Evolutionary conservation across 495 filamentous ascomycete genomes (phyloP).

Genomic region (Margaritispora aquatica): DNA sequence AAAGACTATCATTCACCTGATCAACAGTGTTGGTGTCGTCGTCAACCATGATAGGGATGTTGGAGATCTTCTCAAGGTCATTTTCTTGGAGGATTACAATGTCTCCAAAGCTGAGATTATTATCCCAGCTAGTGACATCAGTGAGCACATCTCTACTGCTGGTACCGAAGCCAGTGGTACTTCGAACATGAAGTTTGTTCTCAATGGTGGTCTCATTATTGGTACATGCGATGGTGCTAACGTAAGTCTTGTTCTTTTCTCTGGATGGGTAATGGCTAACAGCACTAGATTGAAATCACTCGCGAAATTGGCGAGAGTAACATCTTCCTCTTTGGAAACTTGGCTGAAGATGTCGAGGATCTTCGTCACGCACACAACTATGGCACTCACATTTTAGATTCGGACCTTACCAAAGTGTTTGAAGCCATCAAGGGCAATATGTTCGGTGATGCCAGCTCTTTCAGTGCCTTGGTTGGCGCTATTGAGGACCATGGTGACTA

Average conservation of each 20-base stretch:
- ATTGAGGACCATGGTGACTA: conserved; percentile 93
- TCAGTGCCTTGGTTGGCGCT: conserved; percentile 71
- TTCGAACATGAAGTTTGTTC: conserved; percentile 97
- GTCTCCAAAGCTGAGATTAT: conserved; percentile 99
- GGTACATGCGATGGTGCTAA: conserved; percentile 98
- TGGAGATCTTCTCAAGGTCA: conserved; percentile 90
- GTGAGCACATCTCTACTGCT: conserved; percentile 97
- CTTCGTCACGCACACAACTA: conserved; percentile 89
- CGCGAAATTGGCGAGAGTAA: conserved; percentile 93
- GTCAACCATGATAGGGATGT: conserved; percentile 90
- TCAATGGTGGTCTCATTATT: conserved; percentile 95
- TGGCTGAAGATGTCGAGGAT: conserved; percentile 95
- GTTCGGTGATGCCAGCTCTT: conserved; percentile 72
- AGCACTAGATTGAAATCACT: conserved; percentile 82
- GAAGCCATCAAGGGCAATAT: conserved; percentile 65
- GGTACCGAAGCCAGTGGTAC: conserved; percentile 74
- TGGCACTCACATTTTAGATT: conserved; percentile 69
- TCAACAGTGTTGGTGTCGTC: conserved; percentile 86
- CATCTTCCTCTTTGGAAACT: conserved; percentile 97
- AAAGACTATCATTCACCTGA: conserved; percentile 94
- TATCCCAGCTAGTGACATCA: conserved; percentile 87
- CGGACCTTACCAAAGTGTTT: conserved; percentile 72
- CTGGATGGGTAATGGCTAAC: conserved; percentile 6
- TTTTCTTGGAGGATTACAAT: conserved; percentile 98
- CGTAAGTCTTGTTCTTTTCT: conserved; percentile 44